Conservation (phyloP, 2,329 filamentous ascomycete species). For the Fusarium paranaense region DNA sequence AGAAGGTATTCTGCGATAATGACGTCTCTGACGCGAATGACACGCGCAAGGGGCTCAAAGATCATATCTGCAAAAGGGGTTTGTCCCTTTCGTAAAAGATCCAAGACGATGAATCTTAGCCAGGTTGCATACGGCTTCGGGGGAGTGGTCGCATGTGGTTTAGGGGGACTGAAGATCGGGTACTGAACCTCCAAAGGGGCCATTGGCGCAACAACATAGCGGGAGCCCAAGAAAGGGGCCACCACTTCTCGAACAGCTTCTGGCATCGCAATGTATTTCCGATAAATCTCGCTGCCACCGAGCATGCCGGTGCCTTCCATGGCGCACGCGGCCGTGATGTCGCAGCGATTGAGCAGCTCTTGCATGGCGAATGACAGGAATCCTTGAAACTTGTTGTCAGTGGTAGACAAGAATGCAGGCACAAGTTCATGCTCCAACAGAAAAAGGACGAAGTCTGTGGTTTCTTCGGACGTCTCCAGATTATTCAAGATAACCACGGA, state of each 20-base stretch:
- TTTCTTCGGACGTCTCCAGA: constrained; percentile 82
- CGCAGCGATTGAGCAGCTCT: constrained; percentile 82
- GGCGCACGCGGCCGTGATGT: constrained; percentile 71
- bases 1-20: constrained; percentile 89
- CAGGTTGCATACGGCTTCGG: constrained; percentile 80
- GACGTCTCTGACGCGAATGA: constrained; percentile 87
- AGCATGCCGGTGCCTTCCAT: constrained; percentile 53
- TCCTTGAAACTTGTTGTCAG: constrained; percentile 87
- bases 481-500: constrained; percentile 91
- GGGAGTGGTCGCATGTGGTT: constrained; percentile 70
- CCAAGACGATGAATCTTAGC: constrained; percentile 83
- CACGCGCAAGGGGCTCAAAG: constrained; percentile 83
- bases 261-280: constrained; percentile 83
- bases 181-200: constrained; percentile 71
- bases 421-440: constrained; percentile 89
- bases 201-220: constrained; percentile 78
- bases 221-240: constrained; percentile 88
- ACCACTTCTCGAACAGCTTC: constrained; percentile 82
- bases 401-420: constrained; percentile 90
- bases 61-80: constrained; percentile 79
- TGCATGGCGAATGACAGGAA: constrained; percentile 97
- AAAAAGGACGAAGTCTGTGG: constrained; percentile 86
- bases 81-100: constrained; percentile 83
- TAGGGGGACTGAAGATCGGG: constrained; percentile 78
- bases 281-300: constrained; percentile 71